Base-by-base conservation (phyloP, 768 basidiomycete species). In the Cystofilobasidium ferigula region DNA sequence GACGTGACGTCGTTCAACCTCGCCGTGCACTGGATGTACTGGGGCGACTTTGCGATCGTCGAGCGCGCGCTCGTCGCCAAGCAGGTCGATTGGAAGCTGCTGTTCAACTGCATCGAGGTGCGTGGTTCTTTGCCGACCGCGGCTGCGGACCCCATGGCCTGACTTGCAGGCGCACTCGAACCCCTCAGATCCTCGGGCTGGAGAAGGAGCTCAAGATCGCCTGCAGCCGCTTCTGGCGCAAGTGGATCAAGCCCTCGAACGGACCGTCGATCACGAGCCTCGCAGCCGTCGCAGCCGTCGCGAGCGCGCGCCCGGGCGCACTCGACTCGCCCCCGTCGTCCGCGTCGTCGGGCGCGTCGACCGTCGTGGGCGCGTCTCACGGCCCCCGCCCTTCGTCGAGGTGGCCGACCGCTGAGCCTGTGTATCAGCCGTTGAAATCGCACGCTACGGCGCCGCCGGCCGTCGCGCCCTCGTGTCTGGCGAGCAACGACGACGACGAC, bases 11-110 rank as follows among this genome's bases (percentile, higher is more conserved):
- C 63, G 1, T 59, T 64, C 57, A 43, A 57, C 43, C 57, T 64
- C 43, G 18, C 59, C 24, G 24, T 36, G 3, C 63, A 64, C n/a
- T 64, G 20, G 26, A 30, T 64, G 8, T 64, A 64, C 57, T 64
- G 57, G 45, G 57, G 57, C 35, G 58, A 53, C 57, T 28, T 43
- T 6, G n/a, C n/a, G 24, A 43, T 53, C 47, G 24, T 64, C 35
- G 63, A 64, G 24, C 28, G 18, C 2, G 56, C 63, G 6, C 57
- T 64, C 20, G 48, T 13, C 14, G 38, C 43, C 13, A 45, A 45
- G 16, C 34, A 36, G 32, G 34, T 64, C 36, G 32, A 32, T 13
- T 64, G 57, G 57, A 20, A 45, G 14, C 34, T 47, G 16, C 34
- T 64, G 13, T 58, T 64, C 35, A 32, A 12, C 1, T 59, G 34